Evolutionary conservation across 768 basidiomycete species (phyloP), one percentile per base, ranked within the genome.

Genomic region (Tephrocybe sp.): DNA sequence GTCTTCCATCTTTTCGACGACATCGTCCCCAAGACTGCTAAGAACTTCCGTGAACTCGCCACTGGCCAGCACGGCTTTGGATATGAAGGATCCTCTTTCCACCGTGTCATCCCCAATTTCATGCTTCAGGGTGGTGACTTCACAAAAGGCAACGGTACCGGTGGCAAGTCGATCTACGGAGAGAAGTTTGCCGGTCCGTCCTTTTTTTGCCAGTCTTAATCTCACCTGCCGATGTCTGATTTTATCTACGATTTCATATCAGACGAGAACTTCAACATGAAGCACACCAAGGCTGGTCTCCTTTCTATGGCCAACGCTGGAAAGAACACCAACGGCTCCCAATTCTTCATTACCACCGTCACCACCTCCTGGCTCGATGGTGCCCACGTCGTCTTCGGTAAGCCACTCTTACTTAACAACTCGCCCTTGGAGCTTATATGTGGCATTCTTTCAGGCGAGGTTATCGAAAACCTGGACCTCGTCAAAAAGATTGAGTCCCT

Each of bases 41-140:
- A 55, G 25, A 94, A 97, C 75, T 97, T 97, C 78, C 86, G 94
- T 45, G 89, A 91, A 67, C 79, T 97, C 41, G 84, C 84, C 47
- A 91, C 88, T 11, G 87, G 89, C 38, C 59, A 79, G 63, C 60
- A 86, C 45, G 88, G 88, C 3, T 90, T 69, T 50, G 87, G 91
- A 39, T 97, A 94, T 71, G 41, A 65, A 42, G 84, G 82, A 15
- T 73, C 72, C 18, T 19, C 31, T 0, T 93, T 94, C 81, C 91
- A 94, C 67, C 86, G 91, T 55, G 71, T 94, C 61, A 91, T 93
- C 62, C 87, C 86, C 16, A 36, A 61, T 34, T 94, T 92, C 71
- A 92, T 92, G 89, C 75, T 91, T 49, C 92, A 94, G 67, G 92
- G 91, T 21, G 93, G 93, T 48, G 91, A 94, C 64, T 95, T 95